A percentile compares a stretch with the other conserved stretches of the same genome.
Evolutionary conservation across 202 grass and related monocot genomes (phyloP).

Genomic region (Eragrostis tef): DNA sequence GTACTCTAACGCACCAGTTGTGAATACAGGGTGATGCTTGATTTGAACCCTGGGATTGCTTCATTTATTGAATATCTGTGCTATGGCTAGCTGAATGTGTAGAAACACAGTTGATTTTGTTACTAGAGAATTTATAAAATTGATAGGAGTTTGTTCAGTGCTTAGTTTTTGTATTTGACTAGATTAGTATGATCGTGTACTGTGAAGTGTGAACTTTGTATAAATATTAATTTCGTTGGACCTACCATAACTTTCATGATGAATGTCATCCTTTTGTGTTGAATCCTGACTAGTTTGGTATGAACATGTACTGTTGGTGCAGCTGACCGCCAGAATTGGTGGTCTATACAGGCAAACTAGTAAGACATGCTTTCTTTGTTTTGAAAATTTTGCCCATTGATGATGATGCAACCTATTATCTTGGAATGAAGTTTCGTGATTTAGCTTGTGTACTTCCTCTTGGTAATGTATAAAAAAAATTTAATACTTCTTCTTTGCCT

Average conservation of each 20-base stretch:
- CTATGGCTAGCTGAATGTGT: constrained; percentile 17
- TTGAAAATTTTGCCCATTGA: neutral
- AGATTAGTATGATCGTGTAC: neutral
- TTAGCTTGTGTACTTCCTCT: constrained; percentile 7
- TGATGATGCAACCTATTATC: neutral
- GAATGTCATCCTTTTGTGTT: neutral
- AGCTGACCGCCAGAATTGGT: neutral
- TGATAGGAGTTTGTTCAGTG: neutral
- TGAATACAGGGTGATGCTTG: neutral
- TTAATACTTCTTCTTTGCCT: constrained; percentile 41
- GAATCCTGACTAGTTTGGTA: neutral
- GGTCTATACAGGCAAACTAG: neutral
- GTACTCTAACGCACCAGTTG: neutral
- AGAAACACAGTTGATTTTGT: neutral
- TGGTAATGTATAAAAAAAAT: constrained; percentile 37
- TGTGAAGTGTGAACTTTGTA: neutral
- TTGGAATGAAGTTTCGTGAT: constrained; percentile 9
- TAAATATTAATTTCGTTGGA: neutral
- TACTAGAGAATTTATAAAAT: constrained; percentile 20
- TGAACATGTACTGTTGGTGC: constrained; percentile 15
- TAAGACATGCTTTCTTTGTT: neutral
- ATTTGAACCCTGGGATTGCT: neutral
- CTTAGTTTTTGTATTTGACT: neutral
- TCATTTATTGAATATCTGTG: constrained; percentile 31
- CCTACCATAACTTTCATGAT: neutral